Evolutionary conservation across 345 rosid species (phyloP), one percentile per base, ranked within the genome.

Genomic region (Euclidium syriacum): DNA sequence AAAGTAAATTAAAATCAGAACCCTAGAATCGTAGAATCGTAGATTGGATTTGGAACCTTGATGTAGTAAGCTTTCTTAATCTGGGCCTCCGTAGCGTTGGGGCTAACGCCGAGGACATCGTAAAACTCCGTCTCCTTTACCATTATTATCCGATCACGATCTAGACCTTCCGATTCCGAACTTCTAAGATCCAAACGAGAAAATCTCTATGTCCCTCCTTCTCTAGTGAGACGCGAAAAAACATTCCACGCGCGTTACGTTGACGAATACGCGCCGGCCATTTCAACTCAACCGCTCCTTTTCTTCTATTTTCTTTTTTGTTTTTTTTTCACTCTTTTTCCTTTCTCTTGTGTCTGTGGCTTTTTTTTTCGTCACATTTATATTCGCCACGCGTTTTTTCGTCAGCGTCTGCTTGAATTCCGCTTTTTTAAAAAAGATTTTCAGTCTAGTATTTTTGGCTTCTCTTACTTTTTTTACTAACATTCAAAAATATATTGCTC

Each of bases 61-160:
- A 87, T 81, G 80, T 94, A 94, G 74, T 90, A 94, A 64, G 97
- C 99, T 74, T 90, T 90, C 76, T 87, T 90, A 74, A 94, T 94
- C 86, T 90, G 86, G 11, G 95, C 84, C 70, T 90, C 99, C 3
- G 97, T 74, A 62, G 97, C 97, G 36, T 87, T 72, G 47, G 97
- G 96, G 77, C 79, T 85, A 70, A 94, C 95, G 53, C 91, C 99
- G 11, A 94, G 90, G 18, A 87, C 91, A 47, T 94, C 99, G 78
- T 94, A 94, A 68, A 71, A 94, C 65, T 87, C 99, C 15, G 87
- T 90, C 78, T 94, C 97, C 75, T 79, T 90, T 36, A 85, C 98
- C 98, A 92, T 89, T 27, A 5, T 72, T 48, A 46, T 53, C 68
- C 50, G 66, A 55, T 64, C 20, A 52, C 68, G 34, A 68, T 60